Conservation (phyloP, 768 basidiomycete genomes). For the Megacollybia marginata region DNA sequence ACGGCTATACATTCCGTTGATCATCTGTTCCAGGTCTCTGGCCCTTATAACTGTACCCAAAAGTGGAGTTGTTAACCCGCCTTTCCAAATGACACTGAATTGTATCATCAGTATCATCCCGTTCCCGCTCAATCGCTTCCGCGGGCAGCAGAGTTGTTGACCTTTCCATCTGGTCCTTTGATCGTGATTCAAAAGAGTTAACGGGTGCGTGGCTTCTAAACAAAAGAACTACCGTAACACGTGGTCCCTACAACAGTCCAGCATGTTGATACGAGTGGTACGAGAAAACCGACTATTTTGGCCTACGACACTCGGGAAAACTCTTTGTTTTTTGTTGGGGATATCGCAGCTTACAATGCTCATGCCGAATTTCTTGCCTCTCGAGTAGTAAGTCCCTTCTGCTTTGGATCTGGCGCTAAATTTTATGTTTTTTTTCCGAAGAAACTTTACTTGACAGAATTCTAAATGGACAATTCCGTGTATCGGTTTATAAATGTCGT, state of each 20-base stretch:
- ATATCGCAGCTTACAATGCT: conserved; percentile 31
- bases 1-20: too few relatives aligned
- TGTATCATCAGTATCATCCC: conserved; percentile 20
- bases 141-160: conserved; percentile 19
- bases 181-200: conserved; percentile 29
- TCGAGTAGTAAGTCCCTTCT: conserved; percentile 25
- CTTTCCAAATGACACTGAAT: too few relatives aligned
- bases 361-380: conserved; percentile 21
- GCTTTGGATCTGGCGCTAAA: not conserved
- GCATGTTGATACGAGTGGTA: conserved; percentile 38
- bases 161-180: conserved; percentile 40
- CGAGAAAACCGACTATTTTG: conserved; percentile 26
- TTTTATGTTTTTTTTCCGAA: not conserved
- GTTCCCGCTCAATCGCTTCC: conserved; percentile 21
- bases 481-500: too few relatives aligned
- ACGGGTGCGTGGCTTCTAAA: conserved; percentile 22
- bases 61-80: conserved; percentile 18
- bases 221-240: not conserved
- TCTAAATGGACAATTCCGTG: not conserved
- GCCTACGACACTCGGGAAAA: conserved; percentile 33
- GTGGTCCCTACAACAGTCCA: conserved; percentile 23
- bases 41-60: conserved; percentile 27
- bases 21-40: conserved; percentile 17
- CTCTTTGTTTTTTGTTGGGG: conserved; percentile 34
- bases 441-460: conserved; percentile 4